phyloP scores from a whole-genome alignment of 176 grass and related monocot genomes.

The Dactylis glomerata region DNA sequence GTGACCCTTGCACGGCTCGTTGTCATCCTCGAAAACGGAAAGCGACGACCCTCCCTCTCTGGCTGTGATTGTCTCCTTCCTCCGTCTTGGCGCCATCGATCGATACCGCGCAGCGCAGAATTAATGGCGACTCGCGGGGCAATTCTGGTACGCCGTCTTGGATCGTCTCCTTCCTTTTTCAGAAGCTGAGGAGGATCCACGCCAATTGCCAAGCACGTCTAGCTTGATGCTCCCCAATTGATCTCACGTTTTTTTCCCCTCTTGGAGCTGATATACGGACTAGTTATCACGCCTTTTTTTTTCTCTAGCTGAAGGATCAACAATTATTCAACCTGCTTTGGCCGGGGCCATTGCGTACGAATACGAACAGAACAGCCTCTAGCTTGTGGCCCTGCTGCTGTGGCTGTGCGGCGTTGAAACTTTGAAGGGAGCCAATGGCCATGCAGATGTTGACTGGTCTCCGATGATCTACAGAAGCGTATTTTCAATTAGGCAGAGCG shows the following conservation, averaged over 20 bases:
- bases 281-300: too few relatives aligned
- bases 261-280: too few relatives aligned
- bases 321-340: too few relatives aligned
- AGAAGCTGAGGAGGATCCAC: background rate
- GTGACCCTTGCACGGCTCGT: background rate
- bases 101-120: background rate
- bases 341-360: too few relatives aligned
- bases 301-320: too few relatives aligned
- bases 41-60: background rate
- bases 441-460: background rate
- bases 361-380: too few relatives aligned
- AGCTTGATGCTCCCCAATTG: background rate
- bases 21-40: background rate
- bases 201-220: background rate
- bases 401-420: too few relatives aligned
- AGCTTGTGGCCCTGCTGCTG: too few relatives aligned
- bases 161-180: background rate
- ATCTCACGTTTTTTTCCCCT: background rate
- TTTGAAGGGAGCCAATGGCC: background rate
- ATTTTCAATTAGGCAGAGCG: background rate
- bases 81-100: background rate
- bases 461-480: background rate
- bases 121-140: background rate
- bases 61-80: background rate
- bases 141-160: background rate